These are phyloP conservation scores for Fonsecaea multimorphosa DNA, from an alignment of 2,329 filamentous ascomycete genomes.

Conservation along the genomic window DNA sequence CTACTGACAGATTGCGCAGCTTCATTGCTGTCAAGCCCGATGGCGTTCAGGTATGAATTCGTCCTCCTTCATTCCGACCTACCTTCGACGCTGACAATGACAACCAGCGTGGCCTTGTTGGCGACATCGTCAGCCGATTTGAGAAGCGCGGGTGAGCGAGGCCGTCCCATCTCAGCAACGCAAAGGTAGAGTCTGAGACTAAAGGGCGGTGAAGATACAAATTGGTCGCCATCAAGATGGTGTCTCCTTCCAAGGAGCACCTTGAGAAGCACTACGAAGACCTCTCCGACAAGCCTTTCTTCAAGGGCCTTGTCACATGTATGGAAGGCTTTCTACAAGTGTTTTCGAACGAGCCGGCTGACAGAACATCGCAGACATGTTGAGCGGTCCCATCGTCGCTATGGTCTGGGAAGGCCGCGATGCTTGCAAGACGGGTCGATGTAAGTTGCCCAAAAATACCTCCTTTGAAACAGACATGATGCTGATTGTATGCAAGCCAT, in stretches of 20 bases:
- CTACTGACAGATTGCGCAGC: constrained; percentile 57
- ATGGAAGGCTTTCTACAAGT: constrained; percentile 42
- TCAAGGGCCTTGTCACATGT: constrained; percentile 92
- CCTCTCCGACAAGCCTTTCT: constrained; percentile 94
- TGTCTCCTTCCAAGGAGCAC: constrained; percentile 86
- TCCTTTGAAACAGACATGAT: constrained; percentile 32
- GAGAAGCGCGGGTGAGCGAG: constrained; percentile 75
- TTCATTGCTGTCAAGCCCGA: constrained; percentile 99
- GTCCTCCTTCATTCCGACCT: constrained; percentile 33
- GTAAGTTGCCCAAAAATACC: constrained; percentile 57
- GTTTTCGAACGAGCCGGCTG: constrained; percentile 19
- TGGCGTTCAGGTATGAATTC: constrained; percentile 84
- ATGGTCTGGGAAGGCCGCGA: constrained; percentile 99
- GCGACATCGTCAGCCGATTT: constrained; percentile 97
- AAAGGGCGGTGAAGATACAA: constrained; percentile 73
- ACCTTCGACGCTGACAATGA: constrained; percentile 4
- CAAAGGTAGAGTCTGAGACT: constrained; percentile 7
- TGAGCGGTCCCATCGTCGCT: constrained; percentile 93
- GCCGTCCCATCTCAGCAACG: not conserved
- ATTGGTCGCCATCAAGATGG: constrained; percentile 96
- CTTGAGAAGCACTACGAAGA: constrained; percentile 98
- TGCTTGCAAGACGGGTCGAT: constrained; percentile 96
- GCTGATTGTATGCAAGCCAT: constrained; percentile 61
- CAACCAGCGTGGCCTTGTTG: constrained; percentile 90
- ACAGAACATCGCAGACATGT: constrained; percentile 73